phyloP scores from a whole-genome alignment of 73 alveolate genomes.

The Tetrahymena elliotti region DNA sequence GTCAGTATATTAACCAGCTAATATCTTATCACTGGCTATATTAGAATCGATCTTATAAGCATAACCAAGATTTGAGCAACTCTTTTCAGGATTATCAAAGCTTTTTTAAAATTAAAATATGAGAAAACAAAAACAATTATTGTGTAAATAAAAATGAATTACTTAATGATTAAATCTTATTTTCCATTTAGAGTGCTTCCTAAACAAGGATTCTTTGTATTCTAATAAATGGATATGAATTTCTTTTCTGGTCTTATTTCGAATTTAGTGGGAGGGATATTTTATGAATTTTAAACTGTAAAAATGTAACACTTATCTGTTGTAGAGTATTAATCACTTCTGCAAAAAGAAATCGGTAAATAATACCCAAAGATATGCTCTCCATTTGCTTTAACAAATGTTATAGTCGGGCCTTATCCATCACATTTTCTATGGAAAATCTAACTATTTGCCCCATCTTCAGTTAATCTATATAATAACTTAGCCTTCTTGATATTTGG shows the following conservation, averaged over 20 bases:
- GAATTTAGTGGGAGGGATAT: not conserved
- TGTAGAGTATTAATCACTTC: not conserved
- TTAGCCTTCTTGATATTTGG: not conserved
- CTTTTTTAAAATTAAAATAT: not conserved
- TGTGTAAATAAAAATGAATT: not conserved
- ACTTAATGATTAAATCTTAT: not conserved
- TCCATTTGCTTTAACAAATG: not conserved
- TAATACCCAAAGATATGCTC: not conserved
- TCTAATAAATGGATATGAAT: not conserved
- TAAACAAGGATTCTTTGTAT: not conserved
- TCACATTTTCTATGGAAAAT: not conserved
- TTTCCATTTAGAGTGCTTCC: not conserved
- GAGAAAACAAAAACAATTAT: not conserved
- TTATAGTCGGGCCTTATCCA: not conserved
- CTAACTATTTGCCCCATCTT: not conserved
- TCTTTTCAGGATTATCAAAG: not conserved
- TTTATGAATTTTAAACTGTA: not conserved
- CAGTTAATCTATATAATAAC: not conserved
- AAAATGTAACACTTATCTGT: not conserved
- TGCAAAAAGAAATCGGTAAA: not conserved
- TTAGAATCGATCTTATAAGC: not conserved
- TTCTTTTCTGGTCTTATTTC: not conserved
- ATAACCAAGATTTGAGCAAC: not conserved
- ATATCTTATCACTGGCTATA: not conserved
- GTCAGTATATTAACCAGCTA: not conserved